Evolutionary conservation across 75 land plant species (phyloP).

Genomic region (Azolla pinnata): DNA sequence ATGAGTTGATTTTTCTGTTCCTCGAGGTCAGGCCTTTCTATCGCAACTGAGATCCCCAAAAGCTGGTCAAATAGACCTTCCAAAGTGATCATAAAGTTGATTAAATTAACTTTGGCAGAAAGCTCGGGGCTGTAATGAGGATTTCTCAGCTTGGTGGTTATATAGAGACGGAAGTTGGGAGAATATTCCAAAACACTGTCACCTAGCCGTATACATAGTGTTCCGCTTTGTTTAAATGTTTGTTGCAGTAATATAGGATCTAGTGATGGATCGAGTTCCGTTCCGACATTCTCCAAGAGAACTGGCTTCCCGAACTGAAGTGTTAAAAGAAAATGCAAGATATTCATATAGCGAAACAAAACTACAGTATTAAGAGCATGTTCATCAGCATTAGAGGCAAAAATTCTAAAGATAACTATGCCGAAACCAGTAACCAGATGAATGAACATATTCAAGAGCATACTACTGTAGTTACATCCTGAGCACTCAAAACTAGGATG

Average conservation of each 20-base stretch:
- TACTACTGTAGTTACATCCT: too few relatives aligned
- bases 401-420: too few relatives aligned
- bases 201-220: slow-evolving; percentile 17
- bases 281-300: slow-evolving; percentile 22
- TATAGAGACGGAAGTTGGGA: slow-evolving; percentile 17
- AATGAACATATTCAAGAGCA: too few relatives aligned
- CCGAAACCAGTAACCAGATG: too few relatives aligned
- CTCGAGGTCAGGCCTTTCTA: slow-evolving; percentile 26
- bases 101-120: slow-evolving; percentile 20
- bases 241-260: slow-evolving; percentile 22
- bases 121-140: slow-evolving; percentile 30
- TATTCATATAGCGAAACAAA: too few relatives aligned
- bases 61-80: slow-evolving; percentile 27
- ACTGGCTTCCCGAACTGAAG: slow-evolving; percentile 30
- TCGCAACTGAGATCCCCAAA: slow-evolving; percentile 23
- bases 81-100: slow-evolving; percentile 25
- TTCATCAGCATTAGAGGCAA: too few relatives aligned
- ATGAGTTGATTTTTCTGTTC: slow-evolving; percentile 26
- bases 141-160: slow-evolving; percentile 25
- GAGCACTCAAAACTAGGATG: not conserved
- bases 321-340: not conserved
- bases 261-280: slow-evolving; percentile 19
- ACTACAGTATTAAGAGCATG: too few relatives aligned
- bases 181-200: slow-evolving; percentile 21
- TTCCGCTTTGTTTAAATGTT: slow-evolving; percentile 29